Base-by-base conservation (phyloP, 176 grass and related monocot genomes). In the Avena eriantha region DNA sequence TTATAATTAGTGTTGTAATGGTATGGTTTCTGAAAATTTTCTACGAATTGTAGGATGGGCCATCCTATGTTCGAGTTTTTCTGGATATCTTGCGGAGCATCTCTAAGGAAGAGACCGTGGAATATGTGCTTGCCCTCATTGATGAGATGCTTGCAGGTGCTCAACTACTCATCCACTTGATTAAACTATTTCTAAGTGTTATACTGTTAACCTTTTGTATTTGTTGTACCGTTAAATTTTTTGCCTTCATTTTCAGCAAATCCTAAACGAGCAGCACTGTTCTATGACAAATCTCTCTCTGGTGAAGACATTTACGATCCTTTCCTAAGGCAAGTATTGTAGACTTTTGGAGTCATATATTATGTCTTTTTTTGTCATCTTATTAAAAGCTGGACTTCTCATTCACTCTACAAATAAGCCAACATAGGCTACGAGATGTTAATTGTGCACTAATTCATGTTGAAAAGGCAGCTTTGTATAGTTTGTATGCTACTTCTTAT, bases 121-220 rank as follows among this genome's bases (percentile, higher is more conserved):
- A 98, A 84, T 98, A 98, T 76, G 97, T 93, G 76, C 87, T 98
- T 87, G 94, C 97, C 55, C 92, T 98, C 51, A 90, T 98, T 89
- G 97, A 96, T 90, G 94, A 98, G 50, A 96, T 98, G 85, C 92
- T 98, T 84, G 78, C 90, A 88, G 94, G 97, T 98, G 61, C 41
- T 80, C 14, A 84, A 54, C 82, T 82, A 80, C 60, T 46, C 69
- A 82, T 56, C 48, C 43, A n/a, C 55, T 29, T 54, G 3, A 49
- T 67, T 77, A 41, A 77, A 41, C 46, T 50, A 58, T 83, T 12
- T 13, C 29, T 23, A 76, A 77, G 61, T 69, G 39, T 81, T 79
- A 78, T 94, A 75, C 11, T 66, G 15, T 8, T 66, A 66, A 66
- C 29, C 1, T 65, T 31, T 17, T 66, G 63, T 31, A 7, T 65